A percentile compares a stretch with the other conserved stretches of the same genome.
Evolutionary conservation across 805 yeast species (phyloP).

Genomic region (Candida koratica): DNA sequence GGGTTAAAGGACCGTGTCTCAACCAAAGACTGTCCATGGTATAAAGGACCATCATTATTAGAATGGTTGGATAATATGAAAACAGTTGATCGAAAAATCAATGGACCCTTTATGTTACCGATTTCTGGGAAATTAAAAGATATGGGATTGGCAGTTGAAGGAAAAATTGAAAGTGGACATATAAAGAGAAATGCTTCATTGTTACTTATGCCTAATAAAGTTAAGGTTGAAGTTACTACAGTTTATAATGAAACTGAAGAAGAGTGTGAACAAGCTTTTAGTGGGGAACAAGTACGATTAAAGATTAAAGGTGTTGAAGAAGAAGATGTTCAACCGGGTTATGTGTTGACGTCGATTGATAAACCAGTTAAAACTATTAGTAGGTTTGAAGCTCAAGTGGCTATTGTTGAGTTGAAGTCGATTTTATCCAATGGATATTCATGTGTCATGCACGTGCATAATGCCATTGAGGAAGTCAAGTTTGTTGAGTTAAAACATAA

Average conservation of each 20-base stretch:
- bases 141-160: conserved; percentile 96
- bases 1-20: conserved; percentile 86
- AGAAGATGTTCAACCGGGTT: conserved; percentile 91
- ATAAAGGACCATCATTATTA: conserved; percentile 84
- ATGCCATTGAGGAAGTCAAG: conserved; percentile 94
- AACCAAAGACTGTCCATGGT: conserved; percentile 78
- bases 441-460: conserved; percentile 98
- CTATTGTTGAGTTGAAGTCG: conserved; percentile 93
- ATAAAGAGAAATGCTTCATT: conserved; percentile 73
- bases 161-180: conserved; percentile 96
- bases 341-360: conserved; percentile 79
- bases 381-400: conserved; percentile 91
- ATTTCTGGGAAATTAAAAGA: conserved; percentile 93
- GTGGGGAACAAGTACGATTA: conserved; percentile 97
- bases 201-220: conserved; percentile 89
- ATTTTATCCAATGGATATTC: conserved; percentile 93
- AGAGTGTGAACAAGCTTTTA: conserved; percentile 82
- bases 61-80: conserved; percentile 85
- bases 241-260: conserved; percentile 94
- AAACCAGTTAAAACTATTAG: conserved; percentile 90
- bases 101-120: conserved; percentile 97
- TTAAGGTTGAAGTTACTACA: conserved; percentile 75
- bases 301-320: conserved; percentile 95
- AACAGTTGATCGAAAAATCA: conserved; percentile 77
- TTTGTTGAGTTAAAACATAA: conserved; percentile 82